Base-by-base conservation (phyloP, 1,139 yeast genomes). In the Taphrina betulina region DNA sequence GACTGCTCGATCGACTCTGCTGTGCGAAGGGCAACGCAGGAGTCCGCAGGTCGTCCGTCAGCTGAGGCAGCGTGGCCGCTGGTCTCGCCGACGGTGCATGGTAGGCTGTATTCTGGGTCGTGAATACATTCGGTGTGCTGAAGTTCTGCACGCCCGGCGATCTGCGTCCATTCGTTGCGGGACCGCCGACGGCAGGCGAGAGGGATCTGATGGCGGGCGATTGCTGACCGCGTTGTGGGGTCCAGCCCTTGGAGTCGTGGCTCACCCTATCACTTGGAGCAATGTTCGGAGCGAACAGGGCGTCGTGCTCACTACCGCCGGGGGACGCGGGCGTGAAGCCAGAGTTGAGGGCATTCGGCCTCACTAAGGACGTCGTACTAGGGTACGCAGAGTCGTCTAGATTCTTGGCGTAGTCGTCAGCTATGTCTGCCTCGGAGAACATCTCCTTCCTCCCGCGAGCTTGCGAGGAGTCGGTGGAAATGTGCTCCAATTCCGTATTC, bases 401-500 rank as follows among this genome's bases (percentile, higher is more conserved):
- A 20, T 24, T 41, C 20, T 50, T 50, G 36, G 23, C 17, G 26
- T 50, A 50, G n/a, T 50, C 54, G 16, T 50, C 54, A 4, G 36
- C 26, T 17, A 40, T 14, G 16, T 50, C 54, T 12, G 40, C 44
- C 40, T 50, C 54, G 22, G 40, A 29, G 17, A 50, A 40, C 54
- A 50, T 50, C 34, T 50, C 54, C 36, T 50, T 50, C 17, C 54
- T 33, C 7, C 44, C 44, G 34, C 54, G 46, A 8, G 36, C 29
- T 4, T 33, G 20, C 5, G 41, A 31, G 3, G 54, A 50, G 10
- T 40, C 35, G 3, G 54, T 34, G 3, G 54, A 42, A 12, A 50
- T 50, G 5, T 50, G 54, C 17, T 50, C 54, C 34, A 50, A 41
- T 40, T 50, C 54, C 5, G 54, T 50, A n/a, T 33, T 50, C 4